These are phyloP conservation scores for Salix arbutifolia DNA, from an alignment of 345 rosid genomes.

Conservation along the genomic window DNA sequence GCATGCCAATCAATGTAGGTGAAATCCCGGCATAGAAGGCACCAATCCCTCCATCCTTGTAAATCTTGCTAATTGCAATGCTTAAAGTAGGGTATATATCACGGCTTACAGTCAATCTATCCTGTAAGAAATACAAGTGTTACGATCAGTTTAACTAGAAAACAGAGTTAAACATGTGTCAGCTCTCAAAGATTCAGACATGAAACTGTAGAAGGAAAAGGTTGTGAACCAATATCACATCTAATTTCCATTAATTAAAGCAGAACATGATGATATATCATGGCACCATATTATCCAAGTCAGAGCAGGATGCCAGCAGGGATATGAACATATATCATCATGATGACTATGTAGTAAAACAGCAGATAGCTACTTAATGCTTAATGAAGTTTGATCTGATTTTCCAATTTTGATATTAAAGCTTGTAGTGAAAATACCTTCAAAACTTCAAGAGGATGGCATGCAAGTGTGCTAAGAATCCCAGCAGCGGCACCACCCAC, in stretches of 20 bases:
- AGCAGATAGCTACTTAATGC: neutral
- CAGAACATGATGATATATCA: neutral
- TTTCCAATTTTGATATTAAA: neutral
- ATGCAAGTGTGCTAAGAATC: conserved; percentile 75
- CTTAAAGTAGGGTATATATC: conserved; percentile 76
- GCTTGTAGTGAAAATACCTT: conserved; percentile 47
- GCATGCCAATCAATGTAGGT: conserved; percentile 92
- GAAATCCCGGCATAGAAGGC: conserved; percentile 79
- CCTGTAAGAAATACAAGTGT: conserved; percentile 47
- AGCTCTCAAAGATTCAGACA: neutral
- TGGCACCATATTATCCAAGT: neutral
- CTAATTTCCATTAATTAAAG: neutral
- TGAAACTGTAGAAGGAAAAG: neutral
- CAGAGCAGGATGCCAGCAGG: neutral
- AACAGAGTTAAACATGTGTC: neutral
- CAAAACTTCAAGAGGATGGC: conserved; percentile 98
- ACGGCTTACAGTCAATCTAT: conserved; percentile 85
- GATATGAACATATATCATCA: neutral
- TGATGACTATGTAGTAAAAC: neutral
- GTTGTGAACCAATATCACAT: neutral
- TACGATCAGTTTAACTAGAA: conserved; percentile 8
- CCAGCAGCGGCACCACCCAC: conserved; percentile 99
- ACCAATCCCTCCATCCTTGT: conserved; percentile 76
- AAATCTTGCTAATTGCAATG: conserved; percentile 70
- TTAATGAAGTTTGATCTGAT: neutral